Conservation (phyloP, 2,329 filamentous ascomycete genomes). For the Macrophomina tecta region DNA sequence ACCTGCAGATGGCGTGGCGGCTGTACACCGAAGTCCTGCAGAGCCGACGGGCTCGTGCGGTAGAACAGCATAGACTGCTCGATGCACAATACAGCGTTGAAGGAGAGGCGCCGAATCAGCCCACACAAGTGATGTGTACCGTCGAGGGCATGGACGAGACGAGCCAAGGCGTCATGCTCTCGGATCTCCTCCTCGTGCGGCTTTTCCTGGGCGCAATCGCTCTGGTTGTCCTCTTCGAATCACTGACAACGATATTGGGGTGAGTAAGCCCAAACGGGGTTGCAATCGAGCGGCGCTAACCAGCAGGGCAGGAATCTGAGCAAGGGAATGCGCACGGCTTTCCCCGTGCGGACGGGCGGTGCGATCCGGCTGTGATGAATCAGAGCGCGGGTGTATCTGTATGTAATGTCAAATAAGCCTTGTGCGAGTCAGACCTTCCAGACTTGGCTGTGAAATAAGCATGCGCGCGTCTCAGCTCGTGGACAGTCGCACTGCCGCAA, state of each 20-base stretch:
- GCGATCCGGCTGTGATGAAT: background rate
- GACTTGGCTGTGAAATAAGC: background rate
- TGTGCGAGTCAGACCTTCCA: background rate
- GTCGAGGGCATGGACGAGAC: conserved; percentile 2
- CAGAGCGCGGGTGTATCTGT: too few species aligned
- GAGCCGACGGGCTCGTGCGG: background rate
- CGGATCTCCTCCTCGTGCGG: background rate
- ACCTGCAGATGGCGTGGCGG: background rate
- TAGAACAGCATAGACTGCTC: background rate
- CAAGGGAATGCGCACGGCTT: conserved; percentile 1
- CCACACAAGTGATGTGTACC: background rate
- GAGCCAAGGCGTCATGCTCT: background rate
- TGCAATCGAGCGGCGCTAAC: background rate
- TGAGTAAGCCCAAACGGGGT: background rate
- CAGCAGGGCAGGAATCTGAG: conserved; percentile 11
- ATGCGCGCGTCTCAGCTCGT: conserved; percentile 1
- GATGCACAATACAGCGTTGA: background rate
- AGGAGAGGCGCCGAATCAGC: background rate
- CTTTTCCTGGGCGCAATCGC: background rate
- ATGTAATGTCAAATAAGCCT: too few species aligned
- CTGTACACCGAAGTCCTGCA: conserved; percentile 4
- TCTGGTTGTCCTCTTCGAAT: conserved; percentile 1
- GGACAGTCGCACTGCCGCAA: background rate
- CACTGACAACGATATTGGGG: conserved; percentile 1
- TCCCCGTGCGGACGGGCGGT: background rate